These are phyloP conservation scores for Calamus simplicifolius DNA, from an alignment of 176 grass and related monocot genomes.

Conservation along the genomic window DNA sequence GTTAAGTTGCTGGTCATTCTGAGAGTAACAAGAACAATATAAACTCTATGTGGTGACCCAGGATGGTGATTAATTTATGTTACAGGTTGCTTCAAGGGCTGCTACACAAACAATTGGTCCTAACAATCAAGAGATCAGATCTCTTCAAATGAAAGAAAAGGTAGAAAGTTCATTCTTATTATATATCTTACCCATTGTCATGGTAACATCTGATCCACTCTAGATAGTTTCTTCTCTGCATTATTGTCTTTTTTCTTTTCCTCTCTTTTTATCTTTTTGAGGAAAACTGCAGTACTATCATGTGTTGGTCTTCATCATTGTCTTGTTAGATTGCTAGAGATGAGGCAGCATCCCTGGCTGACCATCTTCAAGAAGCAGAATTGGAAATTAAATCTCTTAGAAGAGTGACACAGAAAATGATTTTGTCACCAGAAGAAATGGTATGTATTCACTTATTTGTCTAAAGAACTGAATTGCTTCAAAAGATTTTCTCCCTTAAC, in stretches of 20 bases:
- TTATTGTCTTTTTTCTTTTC: constrained; percentile 16
- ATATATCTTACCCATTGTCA: too few species aligned
- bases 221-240: neutral
- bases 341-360: constrained; percentile 29
- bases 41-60: neutral
- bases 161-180: constrained; percentile 19
- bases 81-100: constrained; percentile 44
- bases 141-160: constrained; percentile 38
- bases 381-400: constrained; percentile 57
- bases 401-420: constrained; percentile 58
- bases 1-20: too few species aligned
- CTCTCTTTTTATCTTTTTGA: too few species aligned
- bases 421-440: constrained; percentile 84
- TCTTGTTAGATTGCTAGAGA: constrained; percentile 36
- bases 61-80: constrained; percentile 25
- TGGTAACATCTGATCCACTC: neutral
- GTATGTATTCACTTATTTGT: constrained; percentile 24
- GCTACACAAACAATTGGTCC: constrained; percentile 34
- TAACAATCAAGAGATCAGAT: constrained; percentile 37
- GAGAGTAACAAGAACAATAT: neutral
- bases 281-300: too few species aligned
- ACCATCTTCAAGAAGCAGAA: constrained; percentile 36
- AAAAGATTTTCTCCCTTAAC: constrained; percentile 5
- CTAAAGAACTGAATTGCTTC: constrained; percentile 2
- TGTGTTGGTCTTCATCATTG: neutral